A percentile compares a stretch with the other conserved stretches of the same genome.
Conservation (phyloP, 2,329 filamentous ascomycete species). For the Penicillium decumbens region DNA sequence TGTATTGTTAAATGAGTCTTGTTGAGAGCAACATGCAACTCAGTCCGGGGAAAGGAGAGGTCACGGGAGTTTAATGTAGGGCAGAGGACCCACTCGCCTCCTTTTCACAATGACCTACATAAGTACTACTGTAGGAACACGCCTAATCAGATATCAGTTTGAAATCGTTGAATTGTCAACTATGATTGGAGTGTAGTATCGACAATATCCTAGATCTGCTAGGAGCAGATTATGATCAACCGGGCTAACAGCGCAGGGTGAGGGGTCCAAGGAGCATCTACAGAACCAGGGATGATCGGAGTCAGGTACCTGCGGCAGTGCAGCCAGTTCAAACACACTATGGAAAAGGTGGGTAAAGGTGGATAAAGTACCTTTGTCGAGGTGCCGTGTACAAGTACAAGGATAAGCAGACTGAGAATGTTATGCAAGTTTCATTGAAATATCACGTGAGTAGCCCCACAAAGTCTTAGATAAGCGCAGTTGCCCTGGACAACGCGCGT, state of each 20-base stretch:
- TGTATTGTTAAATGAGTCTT: not conserved
- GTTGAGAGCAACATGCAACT: not conserved
- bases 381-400: not conserved
- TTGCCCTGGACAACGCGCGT: conserved; percentile 16
- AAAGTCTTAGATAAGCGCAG: conserved; percentile 8
- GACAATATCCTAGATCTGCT: not conserved
- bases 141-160: not conserved
- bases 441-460: conserved; percentile 1
- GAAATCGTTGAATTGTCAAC: not conserved
- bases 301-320: not conserved
- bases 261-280: not conserved
- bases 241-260: not conserved
- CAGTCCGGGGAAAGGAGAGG: conserved; percentile 27
- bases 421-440: no score
- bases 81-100: conserved; percentile 20
- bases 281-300: not conserved
- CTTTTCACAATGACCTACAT: conserved; percentile 11
- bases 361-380: not conserved
- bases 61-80: conserved; percentile 25
- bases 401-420: not conserved
- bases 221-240: not conserved
- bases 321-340: not conserved
- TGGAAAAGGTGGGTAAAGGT: not conserved
- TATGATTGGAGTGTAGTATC: not conserved
- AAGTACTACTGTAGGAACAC: not conserved